phyloP scores from a whole-genome alignment of 2,329 filamentous ascomycete genomes.

The Beauveria sp. region DNA sequence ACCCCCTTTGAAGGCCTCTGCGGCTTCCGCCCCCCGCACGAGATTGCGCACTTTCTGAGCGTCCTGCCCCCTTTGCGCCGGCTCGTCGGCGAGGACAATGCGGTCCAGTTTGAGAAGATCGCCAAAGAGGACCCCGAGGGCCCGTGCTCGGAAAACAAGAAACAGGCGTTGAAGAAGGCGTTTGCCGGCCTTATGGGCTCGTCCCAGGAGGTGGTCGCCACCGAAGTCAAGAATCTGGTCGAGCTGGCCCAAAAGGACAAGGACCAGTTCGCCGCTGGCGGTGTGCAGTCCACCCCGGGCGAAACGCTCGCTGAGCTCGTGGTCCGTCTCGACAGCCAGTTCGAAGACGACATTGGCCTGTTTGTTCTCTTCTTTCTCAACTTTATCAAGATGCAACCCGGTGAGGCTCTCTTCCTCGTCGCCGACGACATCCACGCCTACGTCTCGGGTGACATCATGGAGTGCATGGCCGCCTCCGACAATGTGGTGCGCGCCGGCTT shows the following conservation, averaged over 20 bases:
- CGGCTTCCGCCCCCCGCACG: conserved; percentile 80
- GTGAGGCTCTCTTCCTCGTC: conserved; percentile 92
- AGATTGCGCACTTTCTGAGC: conserved; percentile 79
- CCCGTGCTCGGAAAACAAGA: conserved; percentile 54
- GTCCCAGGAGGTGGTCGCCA: conserved; percentile 46
- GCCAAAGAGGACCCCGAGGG: conserved; percentile 33
- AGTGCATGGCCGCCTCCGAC: conserved; percentile 99
- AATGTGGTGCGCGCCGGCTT: conserved; percentile 97
- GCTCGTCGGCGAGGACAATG: conserved; percentile 59
- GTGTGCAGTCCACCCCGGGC: conserved; percentile 59
- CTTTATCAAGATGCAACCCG: conserved; percentile 77
- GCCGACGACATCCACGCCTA: conserved; percentile 98
- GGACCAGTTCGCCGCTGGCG: conserved; percentile 65
- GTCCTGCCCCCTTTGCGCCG: conserved; percentile 48
- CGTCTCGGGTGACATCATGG: conserved; percentile 86
- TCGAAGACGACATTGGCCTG: conserved; percentile 82
- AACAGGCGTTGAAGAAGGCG: conserved; percentile 64
- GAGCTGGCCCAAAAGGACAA: conserved; percentile 61
- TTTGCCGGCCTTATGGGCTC: conserved; percentile 81
- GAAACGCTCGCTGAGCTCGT: conserved; percentile 71
- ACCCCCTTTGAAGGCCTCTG: conserved; percentile 95
- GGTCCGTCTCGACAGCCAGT: conserved; percentile 69
- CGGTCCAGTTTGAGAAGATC: conserved; percentile 46
- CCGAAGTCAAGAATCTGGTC: conserved; percentile 61
- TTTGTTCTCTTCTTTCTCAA: conserved; percentile 98